phyloP scores from a whole-genome alignment of 345 rosid genomes.

The Lepidium sativum region DNA sequence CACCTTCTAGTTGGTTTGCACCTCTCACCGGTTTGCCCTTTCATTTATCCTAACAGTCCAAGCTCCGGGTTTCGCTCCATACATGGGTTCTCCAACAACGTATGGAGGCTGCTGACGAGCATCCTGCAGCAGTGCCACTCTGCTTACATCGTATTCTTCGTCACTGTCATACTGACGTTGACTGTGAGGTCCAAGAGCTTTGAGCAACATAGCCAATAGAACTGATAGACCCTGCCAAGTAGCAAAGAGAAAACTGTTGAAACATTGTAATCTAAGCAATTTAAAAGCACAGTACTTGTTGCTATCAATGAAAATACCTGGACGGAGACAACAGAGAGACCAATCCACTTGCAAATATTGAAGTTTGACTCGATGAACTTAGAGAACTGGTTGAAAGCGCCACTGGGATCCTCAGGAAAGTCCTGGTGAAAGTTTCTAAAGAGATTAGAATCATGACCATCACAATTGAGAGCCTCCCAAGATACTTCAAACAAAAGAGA shows the following conservation, averaged over 20 bases:
- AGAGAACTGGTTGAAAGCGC: constrained; percentile 54
- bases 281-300: neutral
- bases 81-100: constrained; percentile 56
- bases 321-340: constrained; percentile 57
- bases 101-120: constrained; percentile 45
- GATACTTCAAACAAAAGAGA: neutral
- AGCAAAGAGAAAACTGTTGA: neutral
- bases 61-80: constrained; percentile 43
- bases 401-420: constrained; percentile 82
- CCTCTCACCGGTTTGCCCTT: constrained; percentile 29
- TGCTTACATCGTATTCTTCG: constrained; percentile 52
- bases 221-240: constrained; percentile 51
- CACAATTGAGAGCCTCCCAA: neutral
- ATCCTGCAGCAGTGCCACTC: constrained; percentile 59
- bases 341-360: constrained; percentile 76
- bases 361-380: constrained; percentile 60
- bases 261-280: neutral
- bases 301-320: constrained; percentile 38
- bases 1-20: neutral
- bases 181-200: constrained; percentile 71
- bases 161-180: constrained; percentile 62
- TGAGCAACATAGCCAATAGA: constrained; percentile 57
- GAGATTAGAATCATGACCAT: neutral
- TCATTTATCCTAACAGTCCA: constrained; percentile 50
- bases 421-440: constrained; percentile 38